Evolutionary conservation across 2,329 filamentous ascomycete genomes (phyloP).

Genomic region (Paradendryphiella salina): DNA sequence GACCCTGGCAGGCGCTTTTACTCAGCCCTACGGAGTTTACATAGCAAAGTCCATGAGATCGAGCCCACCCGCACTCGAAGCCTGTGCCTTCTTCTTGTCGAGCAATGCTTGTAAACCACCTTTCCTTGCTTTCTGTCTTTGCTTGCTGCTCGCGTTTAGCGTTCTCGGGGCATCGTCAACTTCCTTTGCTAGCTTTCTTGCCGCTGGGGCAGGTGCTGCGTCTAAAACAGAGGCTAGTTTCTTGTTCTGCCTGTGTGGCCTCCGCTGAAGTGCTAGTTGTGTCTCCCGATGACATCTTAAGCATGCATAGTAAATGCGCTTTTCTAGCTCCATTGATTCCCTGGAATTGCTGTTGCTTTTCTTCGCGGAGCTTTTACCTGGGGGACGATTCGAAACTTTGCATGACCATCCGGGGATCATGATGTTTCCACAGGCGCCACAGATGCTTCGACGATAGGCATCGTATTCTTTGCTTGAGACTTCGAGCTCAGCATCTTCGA

Average conservation of each 20-base stretch:
- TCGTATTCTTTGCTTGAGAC: slow-evolving; percentile 35
- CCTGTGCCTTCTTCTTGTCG: slow-evolving; percentile 50
- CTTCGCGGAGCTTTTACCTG: background rate
- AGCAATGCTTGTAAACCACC: slow-evolving; percentile 59
- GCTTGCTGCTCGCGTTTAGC: slow-evolving; percentile 56
- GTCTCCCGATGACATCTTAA: slow-evolving; percentile 41
- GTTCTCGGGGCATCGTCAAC: slow-evolving; percentile 34
- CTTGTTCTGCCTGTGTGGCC: slow-evolving; percentile 25
- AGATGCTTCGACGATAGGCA: slow-evolving; percentile 38
- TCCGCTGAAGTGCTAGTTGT: slow-evolving; percentile 24
- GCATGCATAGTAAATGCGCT: slow-evolving; percentile 35
- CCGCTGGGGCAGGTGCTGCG: background rate
- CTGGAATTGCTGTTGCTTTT: slow-evolving; percentile 11
- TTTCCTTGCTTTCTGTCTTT: slow-evolving; percentile 59
- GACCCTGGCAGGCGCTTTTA: slow-evolving; percentile 17
- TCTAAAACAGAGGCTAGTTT: slow-evolving; percentile 10
- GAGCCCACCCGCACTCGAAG: slow-evolving; percentile 44
- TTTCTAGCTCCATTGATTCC: slow-evolving; percentile 18
- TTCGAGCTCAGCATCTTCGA: slow-evolving; percentile 35
- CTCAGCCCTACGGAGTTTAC: slow-evolving; percentile 41
- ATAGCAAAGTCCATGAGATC: slow-evolving; percentile 61
- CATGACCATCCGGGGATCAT: slow-evolving; percentile 47
- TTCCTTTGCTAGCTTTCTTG: slow-evolving; percentile 9
- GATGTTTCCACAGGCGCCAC: slow-evolving; percentile 45
- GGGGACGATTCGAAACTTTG: slow-evolving; percentile 20